phyloP scores from a whole-genome alignment of 306 rosid genomes.

The Casuarina glauca region DNA sequence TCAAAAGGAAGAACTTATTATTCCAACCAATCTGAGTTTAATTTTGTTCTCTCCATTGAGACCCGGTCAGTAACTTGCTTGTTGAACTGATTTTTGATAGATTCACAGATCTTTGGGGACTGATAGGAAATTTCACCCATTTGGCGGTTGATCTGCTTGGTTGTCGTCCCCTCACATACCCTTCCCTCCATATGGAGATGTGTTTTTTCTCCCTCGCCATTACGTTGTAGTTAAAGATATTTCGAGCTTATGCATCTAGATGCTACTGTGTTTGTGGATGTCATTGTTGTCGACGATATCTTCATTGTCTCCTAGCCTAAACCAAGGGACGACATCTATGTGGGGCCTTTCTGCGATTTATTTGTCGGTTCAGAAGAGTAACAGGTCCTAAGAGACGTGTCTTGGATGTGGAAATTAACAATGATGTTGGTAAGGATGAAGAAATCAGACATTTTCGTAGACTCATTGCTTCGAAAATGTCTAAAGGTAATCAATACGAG shows the following conservation, averaged over 20 bases:
- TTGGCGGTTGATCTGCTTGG: not conserved
- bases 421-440: constrained; percentile 33
- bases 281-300: not conserved
- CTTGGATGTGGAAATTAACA: constrained; percentile 26
- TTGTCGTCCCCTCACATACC: not conserved
- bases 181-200: not conserved
- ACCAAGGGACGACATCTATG: constrained; percentile 1
- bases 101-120: not conserved
- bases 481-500: constrained; percentile 10
- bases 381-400: constrained; percentile 35
- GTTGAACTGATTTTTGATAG: not conserved
- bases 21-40: too few species aligned
- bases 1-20: not conserved
- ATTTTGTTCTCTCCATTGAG: too few species aligned
- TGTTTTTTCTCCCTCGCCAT: not conserved
- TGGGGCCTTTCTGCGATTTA: constrained; percentile 6
- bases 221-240: not conserved
- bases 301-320: too few species aligned
- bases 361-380: constrained; percentile 39
- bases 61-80: too few species aligned
- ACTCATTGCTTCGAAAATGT: constrained; percentile 29
- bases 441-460: constrained; percentile 38
- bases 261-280: not conserved
- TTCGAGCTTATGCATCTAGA: too few species aligned
- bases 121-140: not conserved